A percentile compares a stretch with the other conserved stretches of the same genome.
phyloP scores from a whole-genome alignment of 768 basidiomycete species.

The Mycena filopes region DNA sequence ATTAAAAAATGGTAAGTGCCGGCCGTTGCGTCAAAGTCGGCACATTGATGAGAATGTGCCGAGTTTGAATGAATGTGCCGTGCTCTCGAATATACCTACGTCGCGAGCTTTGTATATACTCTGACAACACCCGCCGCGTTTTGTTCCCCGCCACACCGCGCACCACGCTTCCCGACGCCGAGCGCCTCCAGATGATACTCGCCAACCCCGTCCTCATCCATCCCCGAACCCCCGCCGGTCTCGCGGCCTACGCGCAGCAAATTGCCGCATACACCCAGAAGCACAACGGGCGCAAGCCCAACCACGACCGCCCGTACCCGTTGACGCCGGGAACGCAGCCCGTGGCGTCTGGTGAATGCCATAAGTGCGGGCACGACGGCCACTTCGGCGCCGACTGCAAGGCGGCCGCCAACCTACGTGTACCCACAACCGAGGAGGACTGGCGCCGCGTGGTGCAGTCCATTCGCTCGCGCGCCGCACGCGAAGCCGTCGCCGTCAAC shows the following conservation, averaged over 20 bases:
- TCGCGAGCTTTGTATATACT: no score
- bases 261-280: slow-evolving; percentile 20
- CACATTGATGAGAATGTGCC: no score
- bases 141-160: neutral
- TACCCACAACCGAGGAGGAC: slow-evolving; percentile 26
- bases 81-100: no score
- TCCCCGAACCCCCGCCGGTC: slow-evolving; percentile 33
- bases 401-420: neutral
- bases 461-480: slow-evolving; percentile 1
- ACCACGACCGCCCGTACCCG: no score
- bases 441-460: slow-evolving; percentile 35
- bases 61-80: no score
- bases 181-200: neutral
- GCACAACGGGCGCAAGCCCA: no score
- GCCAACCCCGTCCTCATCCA: slow-evolving; percentile 7
- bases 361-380: slow-evolving; percentile 33
- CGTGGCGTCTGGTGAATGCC: no score
- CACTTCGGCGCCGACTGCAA: slow-evolving; percentile 23
- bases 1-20: no score
- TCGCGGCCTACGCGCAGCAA: slow-evolving; percentile 23
- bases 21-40: no score
- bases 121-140: neutral
- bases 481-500: neutral
- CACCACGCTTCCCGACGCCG: neutral
- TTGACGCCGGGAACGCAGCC: no score